Evolutionary conservation across 306 rosid genomes (phyloP).

Genomic region (Vicia villosa): DNA sequence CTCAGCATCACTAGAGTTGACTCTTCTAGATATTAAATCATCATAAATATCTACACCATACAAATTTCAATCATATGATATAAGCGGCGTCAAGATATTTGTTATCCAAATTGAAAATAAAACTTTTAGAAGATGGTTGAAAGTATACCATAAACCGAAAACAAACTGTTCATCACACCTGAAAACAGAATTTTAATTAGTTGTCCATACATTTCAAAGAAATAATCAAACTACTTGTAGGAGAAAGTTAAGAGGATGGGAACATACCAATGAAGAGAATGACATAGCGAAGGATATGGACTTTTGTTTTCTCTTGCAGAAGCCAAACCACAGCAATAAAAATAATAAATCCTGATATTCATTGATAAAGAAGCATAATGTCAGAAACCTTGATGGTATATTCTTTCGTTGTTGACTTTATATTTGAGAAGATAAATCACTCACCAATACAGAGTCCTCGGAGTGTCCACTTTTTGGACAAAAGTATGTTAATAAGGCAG

Average conservation of each 20-base stretch:
- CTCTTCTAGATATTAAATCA: conserved; percentile 91
- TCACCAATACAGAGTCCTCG: conserved; percentile 93
- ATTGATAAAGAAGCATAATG: conserved; percentile 30
- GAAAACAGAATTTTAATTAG: conserved; percentile 50
- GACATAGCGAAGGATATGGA: conserved; percentile 78
- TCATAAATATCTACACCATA: conserved; percentile 75
- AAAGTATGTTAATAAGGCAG: conserved; percentile 22
- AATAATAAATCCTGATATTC: conserved; percentile 76
- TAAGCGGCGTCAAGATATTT: conserved; percentile 1
- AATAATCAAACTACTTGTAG: conserved; percentile 26
- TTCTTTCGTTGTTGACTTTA: conserved; percentile 15
- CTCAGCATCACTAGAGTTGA: conserved; percentile 93
- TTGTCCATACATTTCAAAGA: conserved; percentile 18
- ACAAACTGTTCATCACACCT: conserved; percentile 99
- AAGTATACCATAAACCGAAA: conserved; percentile 85
- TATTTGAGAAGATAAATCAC: conserved; percentile 37
- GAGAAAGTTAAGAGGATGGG: conserved; percentile 34
- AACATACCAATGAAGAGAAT: conserved; percentile 85
- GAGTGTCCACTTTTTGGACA: conserved; percentile 81
- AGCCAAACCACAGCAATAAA: conserved; percentile 82
- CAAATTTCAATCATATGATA: conserved; percentile 19
- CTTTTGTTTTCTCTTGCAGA: conserved; percentile 88
- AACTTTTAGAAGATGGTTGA: conserved; percentile 21
- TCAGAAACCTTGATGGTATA: conserved; percentile 23
- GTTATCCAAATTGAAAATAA: conserved; percentile 23